Evolutionary conservation across 2,329 filamentous ascomycete genomes (phyloP).

Genomic region (Chrysoporthe deuterocubensis): DNA sequence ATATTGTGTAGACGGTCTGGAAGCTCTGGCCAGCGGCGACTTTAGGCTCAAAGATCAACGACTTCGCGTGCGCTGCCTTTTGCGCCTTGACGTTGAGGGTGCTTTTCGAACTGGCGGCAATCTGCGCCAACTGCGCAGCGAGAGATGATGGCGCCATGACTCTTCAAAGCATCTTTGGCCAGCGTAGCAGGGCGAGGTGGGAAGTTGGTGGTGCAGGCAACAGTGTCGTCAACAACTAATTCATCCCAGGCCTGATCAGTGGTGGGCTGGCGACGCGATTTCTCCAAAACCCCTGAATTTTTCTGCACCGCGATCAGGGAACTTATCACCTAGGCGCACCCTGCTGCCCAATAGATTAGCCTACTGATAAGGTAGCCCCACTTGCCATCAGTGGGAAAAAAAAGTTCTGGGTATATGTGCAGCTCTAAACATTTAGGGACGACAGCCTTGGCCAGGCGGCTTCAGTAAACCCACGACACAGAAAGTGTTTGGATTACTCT

Average conservation of each 20-base stretch:
- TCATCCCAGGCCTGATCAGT: not conserved
- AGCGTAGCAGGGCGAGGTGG: conserved; percentile 16
- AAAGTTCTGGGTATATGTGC: conserved; percentile 17
- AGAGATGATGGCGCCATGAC: conserved; percentile 61
- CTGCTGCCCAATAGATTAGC: conserved; percentile 9
- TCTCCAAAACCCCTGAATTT: conserved; percentile 19
- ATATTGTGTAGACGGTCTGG: conserved; percentile 85
- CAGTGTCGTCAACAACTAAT: conserved; percentile 2
- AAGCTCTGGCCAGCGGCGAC: conserved; percentile 88
- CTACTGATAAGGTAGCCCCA: conserved; percentile 11
- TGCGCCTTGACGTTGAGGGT: conserved; percentile 92
- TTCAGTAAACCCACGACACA: not conserved
- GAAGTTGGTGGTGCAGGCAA: not conserved
- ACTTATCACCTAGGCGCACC: not conserved
- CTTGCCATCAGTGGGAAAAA: conserved; percentile 18
- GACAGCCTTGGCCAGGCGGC: not conserved
- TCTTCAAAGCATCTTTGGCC: conserved; percentile 11
- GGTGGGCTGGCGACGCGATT: conserved; percentile 11
- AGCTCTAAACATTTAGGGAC: conserved; percentile 9
- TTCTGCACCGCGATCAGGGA: conserved; percentile 12
- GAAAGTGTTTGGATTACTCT: not conserved
- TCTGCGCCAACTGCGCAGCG: conserved; percentile 90
- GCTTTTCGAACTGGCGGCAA: conserved; percentile 87
- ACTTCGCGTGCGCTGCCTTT: conserved; percentile 89
- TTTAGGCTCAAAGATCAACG: conserved; percentile 87